phyloP scores from a whole-genome alignment of 139 green algal species.

The Chlamydomonas sp. region DNA sequence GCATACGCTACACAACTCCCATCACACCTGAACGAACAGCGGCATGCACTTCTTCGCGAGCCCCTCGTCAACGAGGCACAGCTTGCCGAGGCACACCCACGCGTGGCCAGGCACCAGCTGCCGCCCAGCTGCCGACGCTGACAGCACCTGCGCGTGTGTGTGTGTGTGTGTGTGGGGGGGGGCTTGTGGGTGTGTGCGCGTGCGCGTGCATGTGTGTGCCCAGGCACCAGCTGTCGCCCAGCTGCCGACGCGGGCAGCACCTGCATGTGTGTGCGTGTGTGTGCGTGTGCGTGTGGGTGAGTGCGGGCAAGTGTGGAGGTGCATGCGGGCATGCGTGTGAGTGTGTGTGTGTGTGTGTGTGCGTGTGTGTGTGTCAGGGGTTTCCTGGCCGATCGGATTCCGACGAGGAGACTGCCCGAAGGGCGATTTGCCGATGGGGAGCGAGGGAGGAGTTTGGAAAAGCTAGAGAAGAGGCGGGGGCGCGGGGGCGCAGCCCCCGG shows the following conservation, averaged over 20 bases:
- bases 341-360: background rate
- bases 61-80: conserved; percentile 68
- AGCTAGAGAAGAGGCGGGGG: no score
- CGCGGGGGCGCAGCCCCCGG: no score
- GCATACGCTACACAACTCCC: no score
- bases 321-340: background rate
- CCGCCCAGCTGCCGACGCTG: background rate
- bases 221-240: no score
- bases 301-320: background rate
- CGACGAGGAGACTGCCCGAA: no score
- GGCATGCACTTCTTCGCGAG: conserved; percentile 69
- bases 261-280: background rate
- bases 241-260: background rate
- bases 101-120: conserved; percentile 47
- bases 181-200: background rate
- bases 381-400: no score
- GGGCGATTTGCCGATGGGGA: no score
- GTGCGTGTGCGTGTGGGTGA: background rate
- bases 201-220: no score
- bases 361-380: background rate
- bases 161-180: conserved; percentile 3
- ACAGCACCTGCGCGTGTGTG: background rate
- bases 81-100: conserved; percentile 70
- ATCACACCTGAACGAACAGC: conserved; percentile 61
- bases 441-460: no score